Evolutionary conservation across 2,329 filamentous ascomycete genomes (phyloP), one percentile per base, ranked within the genome.

Genomic region (Beauveria australis): DNA sequence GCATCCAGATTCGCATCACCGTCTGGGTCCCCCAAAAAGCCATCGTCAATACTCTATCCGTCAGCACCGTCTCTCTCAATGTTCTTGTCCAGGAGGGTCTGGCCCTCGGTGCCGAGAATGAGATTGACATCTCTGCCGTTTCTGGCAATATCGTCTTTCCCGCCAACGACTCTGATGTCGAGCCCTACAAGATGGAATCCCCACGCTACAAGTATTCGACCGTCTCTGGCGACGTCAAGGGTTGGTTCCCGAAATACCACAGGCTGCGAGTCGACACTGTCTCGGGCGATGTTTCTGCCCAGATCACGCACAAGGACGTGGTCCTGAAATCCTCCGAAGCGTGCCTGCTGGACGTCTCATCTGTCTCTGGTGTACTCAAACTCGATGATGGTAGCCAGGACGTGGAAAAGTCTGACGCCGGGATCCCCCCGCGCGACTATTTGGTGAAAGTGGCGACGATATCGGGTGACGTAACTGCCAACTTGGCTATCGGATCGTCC

Each of bases 221-320:
- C 19, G 73, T 75, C 3, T 74, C 78, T 1, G 78, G 78, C 8
- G 54, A 68, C 16, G 75, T 84, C 63, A 62, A 62, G 16, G 81
- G 81, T 33, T 75, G 74, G 67, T 83, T 79, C 72, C 79, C 81
- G 0, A 71, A 84, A 1, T 79, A 77, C 66, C 78, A 82, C 65
- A 68, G 75, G 33, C 74, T 84, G 14, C 69, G 72, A 19, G 67
- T 83, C n/a, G 64, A 70, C 19, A 75, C 77, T 8, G 71, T 72
- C 0, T 78, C 80, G 0, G 81, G 81, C 52, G 65, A 71, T 57
- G 69, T 83, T 60, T 62, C 62, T 18, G 71, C 74, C 3, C 72
- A 71, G 40, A 69, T 83, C 58, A 70, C 69, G 14, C 78, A 78
- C 6, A 71, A 79, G 64, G 67, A 71, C 0, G 74, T 66, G n/a